Percentiles rank a stretch among this genome's conserved stretches.
These are phyloP conservation scores for Aspergillus glaucus DNA, from an alignment of 2,329 filamentous ascomycete species.

Conservation along the genomic window DNA sequence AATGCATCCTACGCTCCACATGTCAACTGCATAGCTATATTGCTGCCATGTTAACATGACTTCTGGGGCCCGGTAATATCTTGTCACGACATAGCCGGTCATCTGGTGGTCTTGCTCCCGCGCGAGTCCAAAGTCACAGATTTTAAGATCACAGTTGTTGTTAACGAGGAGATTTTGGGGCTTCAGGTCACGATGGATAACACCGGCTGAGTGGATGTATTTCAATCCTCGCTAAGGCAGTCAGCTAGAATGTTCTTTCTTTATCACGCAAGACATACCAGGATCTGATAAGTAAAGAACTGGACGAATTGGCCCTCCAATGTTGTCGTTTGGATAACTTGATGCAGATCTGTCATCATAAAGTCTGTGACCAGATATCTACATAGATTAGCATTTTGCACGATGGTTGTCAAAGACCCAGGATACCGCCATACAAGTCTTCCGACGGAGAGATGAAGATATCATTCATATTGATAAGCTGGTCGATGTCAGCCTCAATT, in stretches of 20 bases:
- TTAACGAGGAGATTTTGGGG: constrained; percentile 99
- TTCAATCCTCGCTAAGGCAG: constrained; percentile 76
- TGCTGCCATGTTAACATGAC: constrained; percentile 99
- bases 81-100: constrained; percentile 97
- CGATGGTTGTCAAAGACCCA: constrained; percentile 6
- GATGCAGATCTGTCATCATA: constrained; percentile 91
- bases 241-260: constrained; percentile 10
- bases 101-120: constrained; percentile 99
- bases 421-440: constrained; percentile 66
- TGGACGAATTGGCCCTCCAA: constrained; percentile 99
- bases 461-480: constrained; percentile 97
- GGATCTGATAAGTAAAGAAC: constrained; percentile 98
- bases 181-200: constrained; percentile 95
- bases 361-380: constrained; percentile 98
- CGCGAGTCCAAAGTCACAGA: constrained; percentile 96
- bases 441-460: constrained; percentile 99
- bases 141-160: constrained; percentile 99
- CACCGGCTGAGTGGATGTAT: constrained; percentile 97
- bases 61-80: constrained; percentile 97
- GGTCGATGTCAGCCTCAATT: constrained; percentile 1
- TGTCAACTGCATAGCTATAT: constrained; percentile 97
- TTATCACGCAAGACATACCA: constrained; percentile 55
- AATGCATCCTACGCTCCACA: constrained; percentile 98
- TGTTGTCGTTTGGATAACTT: constrained; percentile 86
- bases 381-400: constrained; percentile 1